Base-by-base conservation (phyloP, 306 rosid genomes). In the Corylus americana region DNA sequence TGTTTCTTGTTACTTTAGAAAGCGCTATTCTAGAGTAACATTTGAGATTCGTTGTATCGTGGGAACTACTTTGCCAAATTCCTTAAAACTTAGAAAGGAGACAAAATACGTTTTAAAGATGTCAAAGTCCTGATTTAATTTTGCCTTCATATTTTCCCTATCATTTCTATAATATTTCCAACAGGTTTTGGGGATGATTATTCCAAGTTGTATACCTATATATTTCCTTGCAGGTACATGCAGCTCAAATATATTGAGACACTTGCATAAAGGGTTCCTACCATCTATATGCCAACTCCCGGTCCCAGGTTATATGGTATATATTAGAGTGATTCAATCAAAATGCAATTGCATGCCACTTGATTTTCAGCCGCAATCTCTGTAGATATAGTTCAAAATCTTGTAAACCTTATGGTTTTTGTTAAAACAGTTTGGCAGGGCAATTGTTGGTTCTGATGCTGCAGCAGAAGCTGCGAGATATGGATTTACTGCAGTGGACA, bases 381-480 rank as follows among this genome's bases (percentile, higher is more conserved):
- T 0, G 6, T 39, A 4, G 6, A 39, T 39, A 5, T 39, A 39
- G 45, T 42, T 42, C 8, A 6, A 42, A 42, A 42, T 42, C 45
- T 42, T 42, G 1, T 42, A 42, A 42, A 42, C n/a, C 45, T 18
- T 35, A 22, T 76, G 57, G 13, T 31, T 51, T 17, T 51, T n/a
- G 25, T 51, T 39, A 5, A 42, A 25, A 76, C 79, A 91, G 99
- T 90, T 90, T 84, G 99, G 98, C 63, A 83, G 75, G 35, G 96
- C 90, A 1, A 88, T 92, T 4, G 88, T 95, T 47, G 90, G 92
- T 66, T 91, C 93, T 0, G 98, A 92, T 76, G 90, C 97, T 48
- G 95, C 98, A 9, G 94, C 96, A 4, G 91, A 92, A 82, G 94
- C 97, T 8, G 93, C 97, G 44, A 80, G 83, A 64, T 91, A 92